phyloP scores from a whole-genome alignment of 1,284 basidiomycete species.

The Papiliotrema fonsecae region DNA sequence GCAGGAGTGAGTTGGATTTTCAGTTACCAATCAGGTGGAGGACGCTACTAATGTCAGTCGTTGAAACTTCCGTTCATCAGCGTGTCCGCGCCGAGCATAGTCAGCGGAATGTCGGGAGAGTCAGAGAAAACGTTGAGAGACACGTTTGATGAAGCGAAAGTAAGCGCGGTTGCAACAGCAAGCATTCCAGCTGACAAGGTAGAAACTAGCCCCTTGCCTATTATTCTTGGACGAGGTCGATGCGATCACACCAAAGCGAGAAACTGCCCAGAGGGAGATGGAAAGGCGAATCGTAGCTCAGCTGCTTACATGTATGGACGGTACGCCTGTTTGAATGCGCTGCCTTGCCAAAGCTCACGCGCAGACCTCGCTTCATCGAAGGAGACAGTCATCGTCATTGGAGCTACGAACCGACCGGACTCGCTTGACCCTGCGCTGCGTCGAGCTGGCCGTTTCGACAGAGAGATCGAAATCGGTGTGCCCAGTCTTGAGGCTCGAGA shows the following conservation, averaged over 20 bases:
- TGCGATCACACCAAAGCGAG: conserved; percentile 93
- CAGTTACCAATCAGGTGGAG: neutral
- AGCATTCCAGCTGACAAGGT: conserved; percentile 5
- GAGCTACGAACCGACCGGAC: conserved; percentile 93
- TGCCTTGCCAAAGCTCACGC: conserved; percentile 1
- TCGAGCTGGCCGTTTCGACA: conserved; percentile 90
- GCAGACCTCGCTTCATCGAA: conserved; percentile 42
- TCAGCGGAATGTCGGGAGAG: conserved; percentile 96
- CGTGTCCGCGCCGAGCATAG: conserved; percentile 89
- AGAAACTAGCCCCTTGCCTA: conserved; percentile 83
- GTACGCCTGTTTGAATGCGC: conserved; percentile 49
- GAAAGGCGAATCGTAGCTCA: conserved; percentile 95
- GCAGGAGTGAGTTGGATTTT: conserved; percentile 65
- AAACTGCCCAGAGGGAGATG: conserved; percentile 97
- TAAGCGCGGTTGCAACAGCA: conserved; percentile 38
- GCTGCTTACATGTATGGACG: conserved; percentile 95
- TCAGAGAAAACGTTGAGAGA: conserved; percentile 93
- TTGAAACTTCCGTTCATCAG: conserved; percentile 86
- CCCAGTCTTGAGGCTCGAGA: conserved; percentile 85
- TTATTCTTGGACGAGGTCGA: conserved; percentile 97
- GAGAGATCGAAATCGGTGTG: conserved; percentile 96
- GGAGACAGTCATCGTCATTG: conserved; percentile 86
- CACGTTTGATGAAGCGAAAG: conserved; percentile 93
- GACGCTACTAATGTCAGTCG: conserved; percentile 57
- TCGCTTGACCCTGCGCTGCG: conserved; percentile 88